These are phyloP conservation scores for Ustilago bromivora DNA, from an alignment of 1,284 basidiomycete genomes.

Conservation along the genomic window DNA sequence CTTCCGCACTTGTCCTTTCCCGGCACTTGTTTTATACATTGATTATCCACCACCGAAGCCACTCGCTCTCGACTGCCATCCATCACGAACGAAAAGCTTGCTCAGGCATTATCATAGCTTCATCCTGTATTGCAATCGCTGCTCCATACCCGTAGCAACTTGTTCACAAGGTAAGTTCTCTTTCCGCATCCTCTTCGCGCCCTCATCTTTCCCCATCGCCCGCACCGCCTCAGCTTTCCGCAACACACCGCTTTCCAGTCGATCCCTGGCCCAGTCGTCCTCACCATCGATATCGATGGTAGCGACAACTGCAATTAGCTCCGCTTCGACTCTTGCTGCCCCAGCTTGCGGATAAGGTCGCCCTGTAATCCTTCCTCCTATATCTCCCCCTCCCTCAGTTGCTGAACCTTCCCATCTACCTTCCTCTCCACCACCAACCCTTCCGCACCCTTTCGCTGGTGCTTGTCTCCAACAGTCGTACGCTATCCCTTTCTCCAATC, in stretches of 20 bases:
- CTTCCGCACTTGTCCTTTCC: background rate
- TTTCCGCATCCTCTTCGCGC: background rate
- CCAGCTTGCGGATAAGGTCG: background rate
- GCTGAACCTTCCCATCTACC: constrained; percentile 25
- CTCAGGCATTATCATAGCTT: background rate
- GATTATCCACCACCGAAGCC: background rate
- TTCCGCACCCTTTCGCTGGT: background rate
- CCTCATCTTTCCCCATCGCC: background rate
- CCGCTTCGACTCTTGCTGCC: background rate
- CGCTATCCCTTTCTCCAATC: constrained; percentile 24
- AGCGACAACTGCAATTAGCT: background rate
- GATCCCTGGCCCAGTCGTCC: background rate
- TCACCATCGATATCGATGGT: background rate
- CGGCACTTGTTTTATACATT: background rate
- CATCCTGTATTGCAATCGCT: background rate
- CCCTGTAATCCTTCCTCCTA: background rate
- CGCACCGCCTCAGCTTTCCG: background rate
- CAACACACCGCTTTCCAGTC: background rate
- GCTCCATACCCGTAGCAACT: background rate
- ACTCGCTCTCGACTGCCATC: constrained; percentile 1
- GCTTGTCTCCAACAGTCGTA: constrained; percentile 35
- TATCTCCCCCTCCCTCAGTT: constrained; percentile 10
- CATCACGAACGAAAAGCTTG: background rate
- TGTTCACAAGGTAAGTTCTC: background rate
- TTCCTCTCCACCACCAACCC: constrained; percentile 10